Base-by-base conservation (phyloP, 2,329 filamentous ascomycete genomes). In the Byssothecium circinans region DNA sequence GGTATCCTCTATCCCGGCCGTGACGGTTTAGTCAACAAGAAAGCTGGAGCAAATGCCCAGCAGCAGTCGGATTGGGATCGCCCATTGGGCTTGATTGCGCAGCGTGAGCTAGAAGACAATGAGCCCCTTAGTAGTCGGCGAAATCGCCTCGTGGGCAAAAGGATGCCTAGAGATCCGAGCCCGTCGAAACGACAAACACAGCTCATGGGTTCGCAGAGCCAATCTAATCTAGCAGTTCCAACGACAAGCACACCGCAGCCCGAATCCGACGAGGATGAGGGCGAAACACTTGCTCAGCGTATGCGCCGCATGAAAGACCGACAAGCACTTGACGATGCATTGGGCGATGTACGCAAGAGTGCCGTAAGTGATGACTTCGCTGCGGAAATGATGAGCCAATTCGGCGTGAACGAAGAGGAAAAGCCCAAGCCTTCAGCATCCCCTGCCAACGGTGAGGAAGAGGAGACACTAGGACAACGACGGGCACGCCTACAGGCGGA, bases 101-200 rank as follows among this genome's bases (percentile, higher is more conserved):
- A 83, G 60, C 84, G 89, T 38, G 87, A 95, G 49, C 75, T 94
- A 56, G 94, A 99, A 67, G 94, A 99, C 62, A 94, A 91, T 45
- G 94, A 97, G 67, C 91, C 94, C 0, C 76, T 96, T 17, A 91
- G 87, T 60, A 80, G 80, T 32, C 85, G 91, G 2, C 84, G 89
- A 39, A 87, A 86, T 33, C 81, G 91, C 46, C 78, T 96, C 6
- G 81, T 86, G 35, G 89, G 88, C 30, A 74, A 75, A 41, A 75
- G 73, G 39, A 72, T 73, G 37, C 25, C 49, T 35, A 47, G 54
- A 36, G 58, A 56, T 22, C 30, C 53, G 10, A 61, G 59, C 25
- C 58, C 61, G 12, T 48, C 43, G 8, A 67, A 61, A 41, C 60
- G 55, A 18, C 45, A 50, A 2, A 52, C 57, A 11, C 52, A 56